Base-by-base conservation (phyloP, 2,329 filamentous ascomycete species). In the Epichloe aotearoae region DNA sequence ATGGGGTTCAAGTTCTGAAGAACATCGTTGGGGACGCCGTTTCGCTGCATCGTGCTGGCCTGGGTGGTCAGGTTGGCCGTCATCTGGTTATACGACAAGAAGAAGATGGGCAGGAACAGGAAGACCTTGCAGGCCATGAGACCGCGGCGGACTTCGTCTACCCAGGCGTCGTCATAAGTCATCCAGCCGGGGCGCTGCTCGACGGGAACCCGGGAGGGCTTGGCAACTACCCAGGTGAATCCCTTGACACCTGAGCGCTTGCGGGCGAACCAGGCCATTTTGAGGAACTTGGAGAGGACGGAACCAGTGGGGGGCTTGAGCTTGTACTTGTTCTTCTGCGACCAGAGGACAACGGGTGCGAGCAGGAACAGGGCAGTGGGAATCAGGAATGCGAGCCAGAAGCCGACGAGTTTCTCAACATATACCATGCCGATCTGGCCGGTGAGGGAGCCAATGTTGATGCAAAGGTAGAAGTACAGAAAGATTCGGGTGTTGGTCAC, bases 121-220 rank as follows among this genome's bases (percentile, higher is more conserved):
- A 86, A 90, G 36, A 88, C 84, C 56, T 77, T 73, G 70, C 83
- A 86, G 51, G 83, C 83, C 58, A 76, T 73, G 51, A 86, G 70
- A 54, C 84, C 85, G 66, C 85, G 82, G 49, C 74, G 74, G 46
- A 89, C 80, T 62, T 90, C 84, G 62, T 88, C 85, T 36, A 91
- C 86, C 85, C 86, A 91, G 49, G 79, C 79, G 57, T 91, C 87
- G 55, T 91, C 86, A 58, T 88, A 89, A 0, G 82, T 85, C 83
- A 90, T 89, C 84, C 84, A 90, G 0, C 50, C 40, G 0, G 85
- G 85, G 50, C 81, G 80, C 55, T 73, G 63, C 1, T 64, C 65
- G 38, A 74, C 68, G 10, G 75, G 68, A 5, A 87, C 72, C 37
- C 72, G 69, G 62, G 80, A 84, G 3, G 85, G 85, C 68, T 86